Evolutionary conservation across 2,329 filamentous ascomycete genomes (phyloP), one percentile per base, ranked within the genome.

Genomic region (Talaromyces piceae): DNA sequence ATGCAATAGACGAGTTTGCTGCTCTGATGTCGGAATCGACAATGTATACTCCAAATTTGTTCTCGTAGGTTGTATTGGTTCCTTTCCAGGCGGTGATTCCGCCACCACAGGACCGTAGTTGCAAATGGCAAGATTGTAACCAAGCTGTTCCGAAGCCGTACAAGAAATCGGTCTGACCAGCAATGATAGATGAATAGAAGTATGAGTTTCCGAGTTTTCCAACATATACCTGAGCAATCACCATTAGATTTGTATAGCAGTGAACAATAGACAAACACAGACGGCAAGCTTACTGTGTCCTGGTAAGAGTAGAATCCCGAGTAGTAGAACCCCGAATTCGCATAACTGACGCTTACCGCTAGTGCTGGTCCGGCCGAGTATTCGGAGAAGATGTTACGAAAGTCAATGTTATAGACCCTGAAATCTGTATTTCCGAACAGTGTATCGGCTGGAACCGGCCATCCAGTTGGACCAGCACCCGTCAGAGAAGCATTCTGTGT

Each of bases 71-170:
- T 0, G 82, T 86, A 64, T 85, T 84, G 0, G 78, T 76, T 25
- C 79, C 81, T 59, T 86, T 86, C 83, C 83, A 86, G 0, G 83
- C 83, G 0, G 81, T 84, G 49, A 87, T 80, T 9, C 83, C 83
- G 13, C 83, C 83, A 3, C 81, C 80, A 57, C 83, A 87, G 58
- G 68, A 71, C 8, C 83, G 77, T 11, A 86, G 72, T 0, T 72
- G 68, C 2, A 87, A 65, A 0, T 70, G 68, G 1, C 77, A 80
- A 3, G 73, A 69, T 50, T 80, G 73, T 37, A 85, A 72, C 73
- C 78, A 86, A 3, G 78, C 73, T 0, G 82, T 86, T 23, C 82
- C 83, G 59, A 85, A 85, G 7, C 82, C 82, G 60, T 85, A 86
- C 18, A 86, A 68, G 67, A 86, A 86, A 58, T 87, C 84, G 0